phyloP scores from a whole-genome alignment of 805 yeast species.

The Metschnikowia hibisci region DNA sequence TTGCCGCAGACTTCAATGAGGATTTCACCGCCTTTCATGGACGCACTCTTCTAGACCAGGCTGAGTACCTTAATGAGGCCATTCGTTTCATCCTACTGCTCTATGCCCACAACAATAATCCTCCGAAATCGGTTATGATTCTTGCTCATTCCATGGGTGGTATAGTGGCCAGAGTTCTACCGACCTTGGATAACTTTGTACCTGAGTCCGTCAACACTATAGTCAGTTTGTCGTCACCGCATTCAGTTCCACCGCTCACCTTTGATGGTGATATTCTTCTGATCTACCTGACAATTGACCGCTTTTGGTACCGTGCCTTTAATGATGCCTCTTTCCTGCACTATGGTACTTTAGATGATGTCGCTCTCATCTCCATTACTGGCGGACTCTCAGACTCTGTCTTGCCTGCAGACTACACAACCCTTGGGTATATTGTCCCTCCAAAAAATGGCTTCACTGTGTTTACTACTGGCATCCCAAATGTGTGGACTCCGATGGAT shows the following conservation, averaged over 20 bases:
- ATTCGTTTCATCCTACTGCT: slow-evolving; percentile 67
- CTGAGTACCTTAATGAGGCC: slow-evolving; percentile 89
- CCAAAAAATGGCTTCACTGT: slow-evolving; percentile 74
- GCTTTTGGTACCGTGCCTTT: slow-evolving; percentile 73
- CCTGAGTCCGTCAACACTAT: slow-evolving; percentile 76
- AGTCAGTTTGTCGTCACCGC: slow-evolving; percentile 86
- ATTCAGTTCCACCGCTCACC: slow-evolving; percentile 86
- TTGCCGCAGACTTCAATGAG: slow-evolving; percentile 90
- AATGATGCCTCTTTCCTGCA: slow-evolving; percentile 19
- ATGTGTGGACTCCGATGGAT: slow-evolving; percentile 91
- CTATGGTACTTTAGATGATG: slow-evolving; percentile 43
- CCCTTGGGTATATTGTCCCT: slow-evolving; percentile 69
- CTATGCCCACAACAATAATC: slow-evolving; percentile 42
- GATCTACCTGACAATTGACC: slow-evolving; percentile 69
- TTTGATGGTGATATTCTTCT: slow-evolving; percentile 84
- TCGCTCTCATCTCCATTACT: slow-evolving; percentile 78
- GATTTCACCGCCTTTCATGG: slow-evolving; percentile 97
- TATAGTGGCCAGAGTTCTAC: slow-evolving; percentile 80
- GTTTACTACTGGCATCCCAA: slow-evolving; percentile 80
- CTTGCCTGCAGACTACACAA: slow-evolving; percentile 87
- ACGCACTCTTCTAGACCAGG: slow-evolving; percentile 86
- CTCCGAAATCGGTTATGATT: slow-evolving; percentile 70
- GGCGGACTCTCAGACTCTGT: slow-evolving; percentile 80
- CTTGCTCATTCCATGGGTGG: slow-evolving; percentile 98
- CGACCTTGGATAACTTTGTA: slow-evolving; percentile 71